A percentile compares a stretch with the other conserved stretches of the same genome.
These are phyloP conservation scores for Paraphoma chrysanthemicola DNA, from an alignment of 2,329 filamentous ascomycete species.

Conservation along the genomic window DNA sequence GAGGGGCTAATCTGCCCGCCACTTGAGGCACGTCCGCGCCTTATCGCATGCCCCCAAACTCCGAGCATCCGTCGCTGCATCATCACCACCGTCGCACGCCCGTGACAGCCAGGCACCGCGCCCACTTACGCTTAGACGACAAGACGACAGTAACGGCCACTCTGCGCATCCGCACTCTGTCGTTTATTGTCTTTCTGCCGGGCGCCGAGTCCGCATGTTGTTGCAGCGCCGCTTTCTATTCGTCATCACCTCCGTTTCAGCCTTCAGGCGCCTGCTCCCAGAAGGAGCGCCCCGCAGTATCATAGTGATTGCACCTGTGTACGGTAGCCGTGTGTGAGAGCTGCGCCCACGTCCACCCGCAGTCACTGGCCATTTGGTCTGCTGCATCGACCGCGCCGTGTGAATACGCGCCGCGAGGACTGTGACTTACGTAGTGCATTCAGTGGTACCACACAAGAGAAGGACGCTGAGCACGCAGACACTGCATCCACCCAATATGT, in stretches of 20 bases:
- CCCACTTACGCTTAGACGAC: neutral
- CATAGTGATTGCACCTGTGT: slow-evolving; percentile 18
- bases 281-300: slow-evolving; percentile 26
- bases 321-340: slow-evolving; percentile 4
- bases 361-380: neutral
- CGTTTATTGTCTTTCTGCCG: slow-evolving; percentile 8
- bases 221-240: slow-evolving; percentile 39
- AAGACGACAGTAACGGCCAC: neutral
- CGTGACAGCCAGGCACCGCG: slow-evolving; percentile 11
- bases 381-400: neutral
- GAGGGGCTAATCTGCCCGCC: slow-evolving; percentile 31
- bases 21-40: slow-evolving; percentile 29
- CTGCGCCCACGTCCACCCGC: slow-evolving; percentile 3
- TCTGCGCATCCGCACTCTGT: neutral
- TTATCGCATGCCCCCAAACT: slow-evolving; percentile 33
- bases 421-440: slow-evolving; percentile 13
- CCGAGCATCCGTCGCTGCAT: slow-evolving; percentile 36
- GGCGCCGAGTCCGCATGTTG: slow-evolving; percentile 43
- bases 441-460: neutral
- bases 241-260: slow-evolving; percentile 48
- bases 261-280: slow-evolving; percentile 37
- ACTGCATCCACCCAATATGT: slow-evolving; percentile 50
- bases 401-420: neutral
- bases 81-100: slow-evolving; percentile 22
- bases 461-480: neutral